Percentiles rank a stretch among this genome's conserved stretches.
phyloP scores from a whole-genome alignment of 1,284 basidiomycete genomes.

The Malassezia equina region DNA sequence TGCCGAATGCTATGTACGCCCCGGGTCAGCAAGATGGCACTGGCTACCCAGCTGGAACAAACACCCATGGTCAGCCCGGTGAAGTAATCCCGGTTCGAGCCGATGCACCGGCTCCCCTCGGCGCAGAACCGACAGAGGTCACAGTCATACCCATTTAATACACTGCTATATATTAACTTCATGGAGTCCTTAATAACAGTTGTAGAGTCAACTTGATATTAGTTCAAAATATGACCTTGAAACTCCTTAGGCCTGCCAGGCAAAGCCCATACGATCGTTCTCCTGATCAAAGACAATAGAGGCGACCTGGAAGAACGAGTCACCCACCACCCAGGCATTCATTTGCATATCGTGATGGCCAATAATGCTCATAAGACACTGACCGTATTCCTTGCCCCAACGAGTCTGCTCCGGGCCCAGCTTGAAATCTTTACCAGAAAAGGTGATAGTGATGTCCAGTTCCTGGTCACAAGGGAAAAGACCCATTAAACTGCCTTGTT shows the following conservation, averaged over 20 bases:
- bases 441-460: conserved; percentile 42
- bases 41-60: too few species aligned
- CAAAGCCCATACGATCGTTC: conserved; percentile 50
- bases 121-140: neutral
- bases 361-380: conserved; percentile 37
- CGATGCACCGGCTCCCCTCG: neutral
- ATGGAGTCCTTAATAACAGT: too few species aligned
- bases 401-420: conserved; percentile 21
- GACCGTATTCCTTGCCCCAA: conserved; percentile 30
- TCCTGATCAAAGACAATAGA: conserved; percentile 49
- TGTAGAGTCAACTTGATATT: neutral
- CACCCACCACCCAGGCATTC: conserved; percentile 49
- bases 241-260: conserved; percentile 20
- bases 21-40: too few species aligned
- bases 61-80: neutral
- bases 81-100: neutral
- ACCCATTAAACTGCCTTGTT: neutral
- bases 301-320: conserved; percentile 38
- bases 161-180: too few species aligned
- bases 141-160: neutral
- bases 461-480: neutral
- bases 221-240: neutral
- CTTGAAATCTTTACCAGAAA: conserved; percentile 33
- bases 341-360: conserved; percentile 40
- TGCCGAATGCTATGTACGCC: too few species aligned